These are phyloP conservation scores for Hypoxylon lenormandii DNA, from an alignment of 495 filamentous ascomycete species.

Conservation along the genomic window DNA sequence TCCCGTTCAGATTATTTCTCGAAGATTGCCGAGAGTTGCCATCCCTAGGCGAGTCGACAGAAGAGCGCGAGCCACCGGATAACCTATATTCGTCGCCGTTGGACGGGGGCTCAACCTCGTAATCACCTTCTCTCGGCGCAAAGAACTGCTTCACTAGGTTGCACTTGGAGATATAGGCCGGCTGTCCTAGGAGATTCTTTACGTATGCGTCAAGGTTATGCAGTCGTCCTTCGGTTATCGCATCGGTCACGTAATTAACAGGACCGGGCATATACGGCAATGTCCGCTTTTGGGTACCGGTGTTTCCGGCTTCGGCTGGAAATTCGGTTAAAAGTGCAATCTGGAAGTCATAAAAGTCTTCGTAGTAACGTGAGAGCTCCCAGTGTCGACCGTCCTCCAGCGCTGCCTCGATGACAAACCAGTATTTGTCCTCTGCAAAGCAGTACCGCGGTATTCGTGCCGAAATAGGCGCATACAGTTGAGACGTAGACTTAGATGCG, in stretches of 20 bases:
- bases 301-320: conserved; percentile 89
- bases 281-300: conserved; percentile 77
- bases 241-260: conserved; percentile 96
- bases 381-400: conserved; percentile 92
- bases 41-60: conserved; percentile 65
- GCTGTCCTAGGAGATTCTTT: conserved; percentile 85
- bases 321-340: conserved; percentile 94
- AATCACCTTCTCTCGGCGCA: conserved; percentile 87
- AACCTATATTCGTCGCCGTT: conserved; percentile 76
- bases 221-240: conserved; percentile 90
- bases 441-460: conserved; percentile 93
- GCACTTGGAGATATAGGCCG: conserved; percentile 83
- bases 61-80: conserved; percentile 78
- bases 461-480: conserved; percentile 68
- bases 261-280: conserved; percentile 99
- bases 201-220: conserved; percentile 95
- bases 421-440: conserved; percentile 97
- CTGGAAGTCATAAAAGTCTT: conserved; percentile 99
- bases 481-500: conserved; percentile 56
- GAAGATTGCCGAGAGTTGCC: conserved; percentile 80
- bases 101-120: conserved; percentile 82
- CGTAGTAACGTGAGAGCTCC: conserved; percentile 92
- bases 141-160: conserved; percentile 89
- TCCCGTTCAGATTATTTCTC: conserved; percentile 74
- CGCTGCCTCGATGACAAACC: conserved; percentile 93